Evolutionary conservation across 1,284 basidiomycete genomes (phyloP).

Genomic region (Fomitopsis pinicola): DNA sequence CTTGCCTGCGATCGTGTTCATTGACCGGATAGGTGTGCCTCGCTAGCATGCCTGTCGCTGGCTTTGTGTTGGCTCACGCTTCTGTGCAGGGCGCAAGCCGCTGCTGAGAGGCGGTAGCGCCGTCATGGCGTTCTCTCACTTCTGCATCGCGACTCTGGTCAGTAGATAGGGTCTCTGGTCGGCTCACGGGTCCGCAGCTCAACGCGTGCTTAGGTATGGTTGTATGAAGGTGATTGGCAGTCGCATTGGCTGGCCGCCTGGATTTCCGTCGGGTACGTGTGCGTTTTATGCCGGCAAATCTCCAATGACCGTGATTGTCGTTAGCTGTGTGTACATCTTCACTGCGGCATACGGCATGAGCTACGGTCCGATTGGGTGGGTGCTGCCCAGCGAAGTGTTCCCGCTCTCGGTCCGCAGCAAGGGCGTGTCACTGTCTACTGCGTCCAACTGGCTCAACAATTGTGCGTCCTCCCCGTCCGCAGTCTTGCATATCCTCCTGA

Average conservation of each 20-base stretch:
- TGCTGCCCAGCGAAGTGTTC: slow-evolving; percentile 80
- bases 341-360: slow-evolving; percentile 81
- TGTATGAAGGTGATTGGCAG: slow-evolving; percentile 51
- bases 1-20: slow-evolving; percentile 65
- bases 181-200: background rate
- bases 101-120: slow-evolving; percentile 52
- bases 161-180: slow-evolving; percentile 3
- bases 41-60: background rate
- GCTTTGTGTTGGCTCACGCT: background rate
- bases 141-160: slow-evolving; percentile 66
- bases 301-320: background rate
- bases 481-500: slow-evolving; percentile 13
- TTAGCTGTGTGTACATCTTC: slow-evolving; percentile 69
- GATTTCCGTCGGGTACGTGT: slow-evolving; percentile 56
- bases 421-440: slow-evolving; percentile 81
- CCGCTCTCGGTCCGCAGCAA: slow-evolving; percentile 82
- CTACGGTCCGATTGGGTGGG: slow-evolving; percentile 85
- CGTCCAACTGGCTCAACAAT: slow-evolving; percentile 81
- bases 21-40: slow-evolving; percentile 67
- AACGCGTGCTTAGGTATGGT: slow-evolving; percentile 36
- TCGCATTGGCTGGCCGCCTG: slow-evolving; percentile 55
- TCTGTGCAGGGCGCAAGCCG: background rate
- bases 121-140: slow-evolving; percentile 71
- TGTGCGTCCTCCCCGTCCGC: slow-evolving; percentile 39
- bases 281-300: background rate